A percentile compares a stretch with the other conserved stretches of the same genome.
Conservation (phyloP, 768 basidiomycete genomes). For the Chiua virens region DNA sequence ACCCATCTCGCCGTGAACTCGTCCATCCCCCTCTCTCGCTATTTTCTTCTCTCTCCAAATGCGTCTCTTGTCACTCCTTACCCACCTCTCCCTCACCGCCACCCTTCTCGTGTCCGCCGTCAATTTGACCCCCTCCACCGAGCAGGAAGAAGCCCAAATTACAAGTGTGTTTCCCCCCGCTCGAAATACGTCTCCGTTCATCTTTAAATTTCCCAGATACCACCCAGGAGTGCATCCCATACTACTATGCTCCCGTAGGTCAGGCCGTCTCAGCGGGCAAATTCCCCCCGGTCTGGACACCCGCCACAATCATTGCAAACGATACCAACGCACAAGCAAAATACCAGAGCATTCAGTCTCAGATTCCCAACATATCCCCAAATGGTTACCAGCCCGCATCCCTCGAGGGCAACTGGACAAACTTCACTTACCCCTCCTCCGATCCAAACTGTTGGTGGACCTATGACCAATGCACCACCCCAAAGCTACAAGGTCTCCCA, state of each 20-base stretch:
- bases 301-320: conserved; percentile 41
- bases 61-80: conserved; percentile 3
- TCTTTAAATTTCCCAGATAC: conserved; percentile 32
- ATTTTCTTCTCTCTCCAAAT: not conserved
- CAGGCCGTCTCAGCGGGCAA: conserved; percentile 28
- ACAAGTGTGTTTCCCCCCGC: conserved; percentile 25
- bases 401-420: conserved; percentile 31
- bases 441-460: conserved; percentile 55
- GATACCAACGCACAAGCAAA: conserved; percentile 44
- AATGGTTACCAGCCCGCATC: conserved; percentile 33
- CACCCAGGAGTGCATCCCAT: conserved; percentile 42
- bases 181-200: not conserved
- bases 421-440: conserved; percentile 33
- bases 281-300: conserved; percentile 49
- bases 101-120: not conserved
- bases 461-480: conserved; percentile 40
- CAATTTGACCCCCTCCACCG: not conserved
- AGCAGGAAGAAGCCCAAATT: conserved; percentile 38
- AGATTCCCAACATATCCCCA: conserved; percentile 48
- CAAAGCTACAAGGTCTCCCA: conserved; percentile 45
- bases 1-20: not conserved
- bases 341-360: conserved; percentile 43
- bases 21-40: not conserved
- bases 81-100: not conserved
- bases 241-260: conserved; percentile 40